Percentiles rank a stretch among this genome's conserved stretches.
Evolutionary conservation across 169 alveolate species (phyloP).

Genomic region (Babesia divergens): DNA sequence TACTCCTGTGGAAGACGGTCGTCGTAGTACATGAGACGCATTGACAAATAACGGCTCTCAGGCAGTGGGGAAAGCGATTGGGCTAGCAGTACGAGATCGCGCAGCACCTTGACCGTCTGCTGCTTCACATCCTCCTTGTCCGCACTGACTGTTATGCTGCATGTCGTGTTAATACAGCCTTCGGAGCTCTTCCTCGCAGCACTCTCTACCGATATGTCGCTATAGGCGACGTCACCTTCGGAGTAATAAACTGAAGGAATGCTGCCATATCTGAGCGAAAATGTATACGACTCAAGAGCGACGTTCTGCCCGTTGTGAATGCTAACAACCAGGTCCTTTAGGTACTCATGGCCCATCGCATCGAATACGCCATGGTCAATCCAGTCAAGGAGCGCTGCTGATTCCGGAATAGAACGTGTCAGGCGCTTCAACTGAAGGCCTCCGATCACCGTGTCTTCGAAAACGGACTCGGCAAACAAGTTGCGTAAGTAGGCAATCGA

Average conservation of each 20-base stretch:
- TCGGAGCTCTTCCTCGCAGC: constrained; percentile 10
- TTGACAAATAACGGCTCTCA: constrained; percentile 75
- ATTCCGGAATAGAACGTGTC: constrained; percentile 48
- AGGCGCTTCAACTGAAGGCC: constrained; percentile 58
- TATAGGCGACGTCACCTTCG: background rate
- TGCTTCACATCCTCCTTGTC: constrained; percentile 56
- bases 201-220: background rate
- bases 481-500: constrained; percentile 57
- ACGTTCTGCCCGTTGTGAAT: constrained; percentile 75
- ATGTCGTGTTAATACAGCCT: constrained; percentile 11
- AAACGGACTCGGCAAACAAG: constrained; percentile 48
- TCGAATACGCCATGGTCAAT: constrained; percentile 82
- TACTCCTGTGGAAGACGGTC: constrained; percentile 76
- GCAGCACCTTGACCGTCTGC: constrained; percentile 59
- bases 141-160: constrained; percentile 44
- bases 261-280: constrained; percentile 24
- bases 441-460: constrained; percentile 53
- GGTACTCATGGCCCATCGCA: constrained; percentile 71
- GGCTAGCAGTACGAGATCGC: constrained; percentile 75
- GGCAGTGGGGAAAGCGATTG: constrained; percentile 82
- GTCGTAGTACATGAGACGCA: constrained; percentile 77
- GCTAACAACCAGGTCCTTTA: constrained; percentile 65
- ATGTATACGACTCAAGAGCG: constrained; percentile 71
- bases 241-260: no score
- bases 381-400: constrained; percentile 72